Evolutionary conservation across 2,329 filamentous ascomycete species (phyloP).

Genomic region (Amauroascus niger): DNA sequence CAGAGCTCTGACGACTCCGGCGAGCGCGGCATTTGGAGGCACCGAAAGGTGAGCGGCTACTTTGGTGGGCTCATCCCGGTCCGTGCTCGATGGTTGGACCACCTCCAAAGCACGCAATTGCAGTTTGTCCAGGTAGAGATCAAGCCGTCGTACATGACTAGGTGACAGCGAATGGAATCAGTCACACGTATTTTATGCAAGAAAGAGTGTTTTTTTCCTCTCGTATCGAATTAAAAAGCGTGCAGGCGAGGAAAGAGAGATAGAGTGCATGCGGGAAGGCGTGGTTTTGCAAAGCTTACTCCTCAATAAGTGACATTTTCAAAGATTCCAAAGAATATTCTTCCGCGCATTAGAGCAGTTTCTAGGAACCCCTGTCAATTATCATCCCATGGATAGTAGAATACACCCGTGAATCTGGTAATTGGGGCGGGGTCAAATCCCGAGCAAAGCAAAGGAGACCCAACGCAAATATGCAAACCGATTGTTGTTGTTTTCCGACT

Average conservation of each 20-base stretch:
- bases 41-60: slow-evolving; percentile 43
- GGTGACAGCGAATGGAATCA: neutral
- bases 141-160: slow-evolving; percentile 49
- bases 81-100: slow-evolving; percentile 24
- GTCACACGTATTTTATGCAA: neutral
- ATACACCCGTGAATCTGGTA: slow-evolving; percentile 2
- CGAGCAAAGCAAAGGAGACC: neutral
- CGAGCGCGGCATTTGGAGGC: slow-evolving; percentile 38
- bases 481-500: neutral
- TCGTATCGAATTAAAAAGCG: neutral
- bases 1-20: slow-evolving; percentile 59
- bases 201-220: neutral
- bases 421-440: neutral
- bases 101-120: slow-evolving; percentile 36
- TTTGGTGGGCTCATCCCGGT: slow-evolving; percentile 29
- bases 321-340: neutral
- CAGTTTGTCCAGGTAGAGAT: slow-evolving; percentile 49
- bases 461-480: neutral
- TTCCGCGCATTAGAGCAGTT: neutral
- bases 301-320: slow-evolving; percentile 13
- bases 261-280: no score
- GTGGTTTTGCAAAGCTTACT: slow-evolving; percentile 10
- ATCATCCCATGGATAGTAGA: slow-evolving; percentile 2
- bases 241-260: neutral
- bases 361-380: neutral